Evolutionary conservation across 139 green algal genomes (phyloP).

Genomic region (Microglena sp.): DNA sequence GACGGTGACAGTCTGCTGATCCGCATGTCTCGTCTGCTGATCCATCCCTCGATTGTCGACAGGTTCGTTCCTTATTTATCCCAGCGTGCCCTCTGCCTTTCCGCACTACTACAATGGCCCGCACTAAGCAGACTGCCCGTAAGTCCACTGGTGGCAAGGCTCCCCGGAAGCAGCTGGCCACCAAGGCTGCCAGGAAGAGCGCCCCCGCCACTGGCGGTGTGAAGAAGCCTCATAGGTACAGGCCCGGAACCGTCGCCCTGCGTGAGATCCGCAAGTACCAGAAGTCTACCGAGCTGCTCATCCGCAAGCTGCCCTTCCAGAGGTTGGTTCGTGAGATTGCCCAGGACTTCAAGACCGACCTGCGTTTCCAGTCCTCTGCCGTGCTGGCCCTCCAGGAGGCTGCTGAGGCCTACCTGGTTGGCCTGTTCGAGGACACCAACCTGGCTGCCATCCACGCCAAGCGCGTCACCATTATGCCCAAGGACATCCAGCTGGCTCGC

Average conservation of each 20-base stretch:
- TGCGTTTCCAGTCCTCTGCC: slow-evolving; percentile 88
- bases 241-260: slow-evolving; percentile 44
- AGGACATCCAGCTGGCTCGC: slow-evolving; percentile 89
- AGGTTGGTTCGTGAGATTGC: slow-evolving; percentile 92
- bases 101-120: too few relatives aligned
- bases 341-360: slow-evolving; percentile 95
- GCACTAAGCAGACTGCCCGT: too few relatives aligned
- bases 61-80: too few relatives aligned
- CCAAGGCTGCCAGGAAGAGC: too few relatives aligned
- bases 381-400: slow-evolving; percentile 93
- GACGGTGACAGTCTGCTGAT: too few relatives aligned
- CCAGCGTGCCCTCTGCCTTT: too few relatives aligned
- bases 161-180: too few relatives aligned
- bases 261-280: slow-evolving; percentile 91
- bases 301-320: slow-evolving; percentile 95
- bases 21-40: too few relatives aligned
- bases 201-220: too few relatives aligned
- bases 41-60: too few relatives aligned
- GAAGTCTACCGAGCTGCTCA: slow-evolving; percentile 88
- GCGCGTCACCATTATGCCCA: slow-evolving; percentile 90
- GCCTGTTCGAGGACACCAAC: slow-evolving; percentile 92
- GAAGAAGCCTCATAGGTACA: too few relatives aligned
- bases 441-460: slow-evolving; percentile 82
- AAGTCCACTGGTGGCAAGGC: too few relatives aligned
- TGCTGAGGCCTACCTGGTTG: slow-evolving; percentile 94